Evolutionary conservation across 176 grass and related monocot genomes (phyloP).

Genomic region (Bonia amplexicaulis): DNA sequence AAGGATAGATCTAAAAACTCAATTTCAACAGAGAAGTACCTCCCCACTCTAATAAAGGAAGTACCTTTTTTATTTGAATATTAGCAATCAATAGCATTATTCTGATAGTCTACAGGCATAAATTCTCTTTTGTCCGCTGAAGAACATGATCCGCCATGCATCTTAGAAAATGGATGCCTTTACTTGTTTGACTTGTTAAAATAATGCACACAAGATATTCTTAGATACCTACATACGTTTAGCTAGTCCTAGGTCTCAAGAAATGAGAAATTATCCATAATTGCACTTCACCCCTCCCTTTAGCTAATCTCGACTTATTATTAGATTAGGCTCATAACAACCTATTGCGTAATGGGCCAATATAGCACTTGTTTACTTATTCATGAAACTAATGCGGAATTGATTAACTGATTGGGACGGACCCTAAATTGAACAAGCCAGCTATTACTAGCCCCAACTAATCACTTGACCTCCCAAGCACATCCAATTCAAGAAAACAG

Average conservation of each 20-base stretch:
- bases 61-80: conserved; percentile 20
- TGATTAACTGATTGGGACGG: background rate
- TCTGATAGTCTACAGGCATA: conserved; percentile 22
- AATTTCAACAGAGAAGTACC: background rate
- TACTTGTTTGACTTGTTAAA: conserved; percentile 27
- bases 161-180: conserved; percentile 1
- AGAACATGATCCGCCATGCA: conserved; percentile 26
- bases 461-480: conserved; percentile 10
- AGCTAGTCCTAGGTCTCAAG: background rate
- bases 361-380: background rate
- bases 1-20: background rate
- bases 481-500: conserved; percentile 22
- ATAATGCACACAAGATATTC: background rate
- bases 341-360: background rate
- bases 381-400: conserved; percentile 14
- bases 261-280: background rate
- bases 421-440: conserved; percentile 21
- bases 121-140: conserved; percentile 25
- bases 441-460: background rate
- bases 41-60: conserved; percentile 29
- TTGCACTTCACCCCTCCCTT: background rate
- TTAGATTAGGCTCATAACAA: conserved; percentile 4
- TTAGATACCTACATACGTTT: conserved; percentile 1
- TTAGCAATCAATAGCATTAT: conserved; percentile 25
- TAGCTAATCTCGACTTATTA: conserved; percentile 21